Evolutionary conservation across 352 stramenopile species (phyloP).

Genomic region (Globisporangium takayamanum): DNA sequence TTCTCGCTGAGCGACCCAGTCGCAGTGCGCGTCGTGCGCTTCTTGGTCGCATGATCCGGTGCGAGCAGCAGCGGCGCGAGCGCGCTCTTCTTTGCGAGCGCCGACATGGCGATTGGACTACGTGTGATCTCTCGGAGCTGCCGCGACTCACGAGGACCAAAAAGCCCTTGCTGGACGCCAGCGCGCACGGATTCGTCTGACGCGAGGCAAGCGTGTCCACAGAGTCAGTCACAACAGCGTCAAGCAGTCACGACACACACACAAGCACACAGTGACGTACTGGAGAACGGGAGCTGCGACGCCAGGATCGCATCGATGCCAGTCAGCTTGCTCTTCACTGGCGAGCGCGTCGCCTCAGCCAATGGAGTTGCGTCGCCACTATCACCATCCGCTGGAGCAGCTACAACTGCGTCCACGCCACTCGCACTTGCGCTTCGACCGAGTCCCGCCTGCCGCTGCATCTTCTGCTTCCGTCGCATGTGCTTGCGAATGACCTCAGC

Average conservation of each 20-base stretch:
- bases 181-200: conserved; percentile 28
- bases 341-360: neutral
- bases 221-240: neutral
- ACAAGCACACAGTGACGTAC: conserved; percentile 6
- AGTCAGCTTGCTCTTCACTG: neutral
- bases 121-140: conserved; percentile 27
- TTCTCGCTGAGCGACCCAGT: conserved; percentile 8
- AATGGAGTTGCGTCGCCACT: neutral
- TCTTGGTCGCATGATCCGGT: conserved; percentile 6
- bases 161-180: conserved; percentile 33
- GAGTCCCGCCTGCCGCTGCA: neutral
- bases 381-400: neutral
- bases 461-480: conserved; percentile 22
- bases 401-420: neutral
- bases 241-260: neutral
- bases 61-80: conserved; percentile 26
- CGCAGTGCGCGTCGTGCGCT: neutral
- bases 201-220: neutral
- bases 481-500: conserved; percentile 34
- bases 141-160: conserved; percentile 34
- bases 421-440: neutral
- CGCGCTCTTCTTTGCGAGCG: conserved; percentile 21
- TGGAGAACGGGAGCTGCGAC: conserved; percentile 28
- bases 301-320: conserved; percentile 8
- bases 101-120: conserved; percentile 13